Evolutionary conservation across 2,329 filamentous ascomycete species (phyloP), one percentile per base, ranked within the genome.

Genomic region (Fusarium staphyleae): DNA sequence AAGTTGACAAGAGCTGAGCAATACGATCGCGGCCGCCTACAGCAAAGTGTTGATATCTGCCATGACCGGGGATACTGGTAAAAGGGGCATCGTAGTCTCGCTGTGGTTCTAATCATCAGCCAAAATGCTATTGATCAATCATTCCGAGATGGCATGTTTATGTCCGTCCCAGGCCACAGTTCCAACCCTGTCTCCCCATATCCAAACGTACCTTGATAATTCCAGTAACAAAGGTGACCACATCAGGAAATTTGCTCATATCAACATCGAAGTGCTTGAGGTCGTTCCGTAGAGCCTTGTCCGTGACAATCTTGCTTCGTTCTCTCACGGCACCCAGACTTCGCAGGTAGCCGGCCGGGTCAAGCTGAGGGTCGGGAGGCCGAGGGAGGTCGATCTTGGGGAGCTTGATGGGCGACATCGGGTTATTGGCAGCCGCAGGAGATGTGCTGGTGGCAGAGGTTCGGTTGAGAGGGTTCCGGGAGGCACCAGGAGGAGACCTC

Each of bases 241-340:
- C 93, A 61, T 93, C 89, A 37, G 81, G 75, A 71, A 96, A 93
- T 74, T 93, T 96, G 75, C 75, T 76, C 81, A 93, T 86, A 73
- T 97, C 93, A 40, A 96, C 91, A 61, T 90, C 88, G 67, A 97
- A 97, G 72, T 97, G 93, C 65, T 84, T 85, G 57, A 96, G 81
- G 65, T 89, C 81, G 69, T 96, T 91, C 62, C 80, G 81, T 67
- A 89, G 81, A 9, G 92, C 91, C 77, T 89, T 93, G 59, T 90
- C 84, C 55, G 90, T 81, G 45, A 96, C 81, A 62, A 93, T 77
- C 66, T 78, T 84, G 69, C 85, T 88, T 59, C 92, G 80, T 68
- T 97, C 91, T 58, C 95, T 84, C 19, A 99, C 91, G 22, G 95
- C 87, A 68, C 91, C 87, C 68, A 98, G 85, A 76, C 92, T 97